Evolutionary conservation across 495 filamentous ascomycete species (phyloP), one percentile per base, ranked within the genome.

Genomic region (Trichoderma virens): DNA sequence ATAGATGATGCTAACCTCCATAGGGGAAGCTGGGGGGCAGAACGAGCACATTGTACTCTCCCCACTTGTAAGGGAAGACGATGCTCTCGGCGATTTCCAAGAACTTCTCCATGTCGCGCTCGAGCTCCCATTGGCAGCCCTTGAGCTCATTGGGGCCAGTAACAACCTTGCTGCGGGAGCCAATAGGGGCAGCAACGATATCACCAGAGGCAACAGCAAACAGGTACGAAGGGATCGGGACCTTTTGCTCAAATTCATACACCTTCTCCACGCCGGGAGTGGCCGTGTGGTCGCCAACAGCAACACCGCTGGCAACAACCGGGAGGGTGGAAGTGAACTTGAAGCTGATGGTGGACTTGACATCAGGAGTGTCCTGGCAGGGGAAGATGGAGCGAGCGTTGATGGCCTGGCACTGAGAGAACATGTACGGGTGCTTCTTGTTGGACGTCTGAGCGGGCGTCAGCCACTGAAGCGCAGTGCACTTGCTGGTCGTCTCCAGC

Each of bases 401-500:
- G 68, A 98, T 98, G 43, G 93, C 92, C 78, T 98, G 93, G 75
- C 92, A 96, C 84, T 98, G 93, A 41, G 90, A 93, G 80, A 97
- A 97, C 87, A 97, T 94, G 72, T 97, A 97, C 8, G 93, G 93
- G 68, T 91, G 87, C 69, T 93, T 92, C 74, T 90, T 91, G 80
- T 94, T 96, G 56, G 88, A 89, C 3, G 93, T 97, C 78, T 98
- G 93, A 27, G 88, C 86, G 8, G 91, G 89, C 0, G 87, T 91
- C 74, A 98, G 78, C 93, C 93, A 98, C 76, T 96, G 93, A 60
- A 92, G 77, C 3, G 90, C 89, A 13, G 89, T 92, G 71, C 90
- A 92, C 64, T 88, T 80, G 8, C 85, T 78, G 3, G 90, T 93
- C 14, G 93, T 98, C 60, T 81, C 76, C 45, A 83, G 64, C 25